Evolutionary conservation across 768 basidiomycete genomes (phyloP).

Genomic region (Agrocybe pediades): DNA sequence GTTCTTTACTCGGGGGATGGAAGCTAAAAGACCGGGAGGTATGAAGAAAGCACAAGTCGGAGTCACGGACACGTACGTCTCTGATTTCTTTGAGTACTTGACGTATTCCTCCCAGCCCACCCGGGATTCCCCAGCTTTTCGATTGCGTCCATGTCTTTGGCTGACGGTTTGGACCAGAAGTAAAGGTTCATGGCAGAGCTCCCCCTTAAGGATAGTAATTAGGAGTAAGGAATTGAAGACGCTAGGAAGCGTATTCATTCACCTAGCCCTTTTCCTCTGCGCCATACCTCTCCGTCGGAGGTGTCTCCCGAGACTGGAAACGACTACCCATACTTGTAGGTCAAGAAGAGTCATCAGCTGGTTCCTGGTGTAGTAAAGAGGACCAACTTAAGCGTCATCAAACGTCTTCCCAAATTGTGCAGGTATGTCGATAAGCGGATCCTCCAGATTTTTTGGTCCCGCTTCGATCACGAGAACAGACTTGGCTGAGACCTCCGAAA

Average conservation of each 20-base stretch:
- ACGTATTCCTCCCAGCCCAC: constrained; percentile 50
- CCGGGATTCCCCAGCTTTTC: constrained; percentile 56
- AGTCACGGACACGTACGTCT: constrained; percentile 29
- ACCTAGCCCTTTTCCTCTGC: constrained; percentile 35
- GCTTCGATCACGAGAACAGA: constrained; percentile 33
- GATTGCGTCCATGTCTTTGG: constrained; percentile 30
- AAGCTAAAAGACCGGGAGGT: constrained; percentile 22
- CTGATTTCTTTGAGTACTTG: constrained; percentile 37
- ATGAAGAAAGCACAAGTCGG: not conserved
- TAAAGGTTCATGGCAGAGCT: constrained; percentile 47
- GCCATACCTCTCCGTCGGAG: constrained; percentile 29
- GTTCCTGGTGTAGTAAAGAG: not conserved
- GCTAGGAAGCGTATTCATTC: not conserved
- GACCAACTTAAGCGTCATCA: not conserved
- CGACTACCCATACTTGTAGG: constrained; percentile 40
- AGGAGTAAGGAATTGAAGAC: not conserved
- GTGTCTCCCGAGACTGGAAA: constrained; percentile 30
- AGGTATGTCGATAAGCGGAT: not conserved
- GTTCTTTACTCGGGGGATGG: constrained; percentile 28
- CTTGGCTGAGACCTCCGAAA: constrained; percentile 30
- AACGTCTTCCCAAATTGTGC: not conserved
- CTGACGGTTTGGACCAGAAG: constrained; percentile 32
- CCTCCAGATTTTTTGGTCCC: not conserved
- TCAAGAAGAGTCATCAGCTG: constrained; percentile 21
- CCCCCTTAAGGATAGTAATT: constrained; percentile 31